Conservation (phyloP, 345 rosid genomes). For the Eutrema yunnanense region DNA sequence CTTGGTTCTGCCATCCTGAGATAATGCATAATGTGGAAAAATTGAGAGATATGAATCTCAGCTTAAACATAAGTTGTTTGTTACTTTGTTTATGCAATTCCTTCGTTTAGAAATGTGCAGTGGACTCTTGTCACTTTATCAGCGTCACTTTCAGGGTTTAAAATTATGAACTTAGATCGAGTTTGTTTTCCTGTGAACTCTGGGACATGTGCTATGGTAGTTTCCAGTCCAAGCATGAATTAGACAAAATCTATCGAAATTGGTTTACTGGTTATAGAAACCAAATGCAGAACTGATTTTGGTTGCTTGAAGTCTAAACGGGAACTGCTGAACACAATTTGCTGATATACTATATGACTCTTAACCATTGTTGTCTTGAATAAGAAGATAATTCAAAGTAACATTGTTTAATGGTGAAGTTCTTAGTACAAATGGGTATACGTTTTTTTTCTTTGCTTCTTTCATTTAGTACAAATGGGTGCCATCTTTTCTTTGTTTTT, state of each 20-base stretch:
- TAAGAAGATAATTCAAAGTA: too few relatives aligned
- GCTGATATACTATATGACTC: too few relatives aligned
- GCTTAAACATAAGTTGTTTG: neutral
- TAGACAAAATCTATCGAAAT: neutral
- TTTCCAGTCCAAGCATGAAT: neutral
- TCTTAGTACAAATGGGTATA: too few relatives aligned
- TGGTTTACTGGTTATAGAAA: neutral
- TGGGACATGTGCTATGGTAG: neutral
- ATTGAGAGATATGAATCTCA: neutral
- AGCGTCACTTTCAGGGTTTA: too few relatives aligned
- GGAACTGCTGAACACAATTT: too few relatives aligned
- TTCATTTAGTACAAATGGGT: too few relatives aligned
- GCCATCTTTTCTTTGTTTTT: too few relatives aligned
- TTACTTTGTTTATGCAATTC: neutral
- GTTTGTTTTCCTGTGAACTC: neutral
- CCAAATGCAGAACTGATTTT: neutral
- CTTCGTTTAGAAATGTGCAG: neutral
- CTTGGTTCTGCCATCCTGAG: neutral
- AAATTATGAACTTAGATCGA: too few relatives aligned
- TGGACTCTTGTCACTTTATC: neutral
- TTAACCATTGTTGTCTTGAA: too few relatives aligned
- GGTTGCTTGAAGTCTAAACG: too few relatives aligned
- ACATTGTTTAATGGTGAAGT: too few relatives aligned
- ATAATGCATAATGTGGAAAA: neutral
- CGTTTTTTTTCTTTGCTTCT: too few relatives aligned